Evolutionary conservation across 148 eudicot genomes (phyloP), one percentile per base, ranked within the genome.

Genomic region (Rhododendron ferrugineum): DNA sequence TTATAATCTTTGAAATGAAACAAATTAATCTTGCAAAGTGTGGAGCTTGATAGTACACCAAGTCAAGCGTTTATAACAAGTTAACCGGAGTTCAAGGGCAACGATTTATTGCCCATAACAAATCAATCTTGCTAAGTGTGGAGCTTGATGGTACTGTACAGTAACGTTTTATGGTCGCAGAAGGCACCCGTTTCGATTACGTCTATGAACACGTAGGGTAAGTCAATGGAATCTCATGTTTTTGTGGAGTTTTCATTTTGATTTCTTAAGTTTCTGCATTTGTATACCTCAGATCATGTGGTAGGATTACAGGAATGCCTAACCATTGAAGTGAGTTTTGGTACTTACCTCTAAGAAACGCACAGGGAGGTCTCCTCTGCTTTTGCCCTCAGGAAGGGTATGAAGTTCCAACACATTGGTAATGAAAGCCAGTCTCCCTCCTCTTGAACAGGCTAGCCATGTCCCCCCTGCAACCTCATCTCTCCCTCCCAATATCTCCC

Each of bases 401-500:
- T 92, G 90, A 75, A 91, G 90, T 92, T 94, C 97, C 85, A 93
- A 74, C 32, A 94, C 97, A 85, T 94, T 94, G 23, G 97, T 94
- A 30, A 94, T 87, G 79, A 93, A 94, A 75, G 94, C 93, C n/a
- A 94, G 86, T 81, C 92, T 88, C 4, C 92, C 97, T n/a, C 81
- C 81, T 81, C 83, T 88, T 0, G 95, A 89, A 72, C 92, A 92
- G 46, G 95, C 98, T 64, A 94, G 86, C 95, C 98, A 94, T 26
- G 95, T 94, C 40, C 98, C 98, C 40, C 98, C 95, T 2, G 89
- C 98, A 2, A 93, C 90, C 82, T 93, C 93, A 44, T 94, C 98
- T 87, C 91, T 75, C 22, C 98, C 98, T 86, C 94, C 95, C 52
- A 94, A 22, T 87, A 94, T 93, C 64, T 94, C 93, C 40, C 92